A percentile compares a stretch with the other conserved stretches of the same genome.
phyloP scores from a whole-genome alignment of 1,139 yeast species.

The Lodderomyces orthopsilosis region DNA sequence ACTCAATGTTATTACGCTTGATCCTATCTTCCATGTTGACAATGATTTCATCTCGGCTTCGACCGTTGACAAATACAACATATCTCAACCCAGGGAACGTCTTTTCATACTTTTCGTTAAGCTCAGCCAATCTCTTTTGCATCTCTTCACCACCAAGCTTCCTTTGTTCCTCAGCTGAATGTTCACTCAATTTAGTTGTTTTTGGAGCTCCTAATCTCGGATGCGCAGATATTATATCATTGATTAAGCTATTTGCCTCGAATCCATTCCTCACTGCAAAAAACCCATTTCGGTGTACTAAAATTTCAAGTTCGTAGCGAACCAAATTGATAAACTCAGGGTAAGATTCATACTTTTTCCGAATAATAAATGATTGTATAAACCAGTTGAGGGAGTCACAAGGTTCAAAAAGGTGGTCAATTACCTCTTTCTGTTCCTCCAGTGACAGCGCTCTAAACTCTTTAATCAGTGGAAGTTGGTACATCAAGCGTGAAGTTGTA shows the following conservation, averaged over 20 bases:
- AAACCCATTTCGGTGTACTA: slow-evolving; percentile 25
- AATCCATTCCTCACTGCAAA: slow-evolving; percentile 17
- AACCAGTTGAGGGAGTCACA: slow-evolving; percentile 51
- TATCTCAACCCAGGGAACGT: slow-evolving; percentile 80
- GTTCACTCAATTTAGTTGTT: slow-evolving; percentile 48
- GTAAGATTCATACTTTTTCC: slow-evolving; percentile 29
- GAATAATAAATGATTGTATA: slow-evolving; percentile 33
- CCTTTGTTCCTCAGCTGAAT: slow-evolving; percentile 70
- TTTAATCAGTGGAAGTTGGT: slow-evolving; percentile 22
- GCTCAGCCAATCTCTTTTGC: slow-evolving; percentile 34
- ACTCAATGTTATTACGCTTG: slow-evolving; percentile 43
- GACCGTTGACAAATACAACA: slow-evolving; percentile 89
- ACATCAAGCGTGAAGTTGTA: not conserved
- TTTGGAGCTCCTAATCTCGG: slow-evolving; percentile 78
- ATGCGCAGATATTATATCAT: slow-evolving; percentile 73
- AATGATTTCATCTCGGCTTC: slow-evolving; percentile 66
- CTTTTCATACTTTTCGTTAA: slow-evolving; percentile 64
- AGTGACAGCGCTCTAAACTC: slow-evolving; percentile 18
- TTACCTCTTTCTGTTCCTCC: slow-evolving; percentile 27
- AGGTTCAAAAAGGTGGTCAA: slow-evolving; percentile 66
- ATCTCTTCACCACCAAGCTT: slow-evolving; percentile 41
- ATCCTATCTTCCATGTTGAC: slow-evolving; percentile 64
- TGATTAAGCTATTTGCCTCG: slow-evolving; percentile 29
- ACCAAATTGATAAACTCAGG: slow-evolving; percentile 49
- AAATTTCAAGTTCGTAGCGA: slow-evolving; percentile 35